Evolutionary conservation across 2,329 filamentous ascomycete species (phyloP), one percentile per base, ranked within the genome.

Genomic region (Penicillium oxalicum): DNA sequence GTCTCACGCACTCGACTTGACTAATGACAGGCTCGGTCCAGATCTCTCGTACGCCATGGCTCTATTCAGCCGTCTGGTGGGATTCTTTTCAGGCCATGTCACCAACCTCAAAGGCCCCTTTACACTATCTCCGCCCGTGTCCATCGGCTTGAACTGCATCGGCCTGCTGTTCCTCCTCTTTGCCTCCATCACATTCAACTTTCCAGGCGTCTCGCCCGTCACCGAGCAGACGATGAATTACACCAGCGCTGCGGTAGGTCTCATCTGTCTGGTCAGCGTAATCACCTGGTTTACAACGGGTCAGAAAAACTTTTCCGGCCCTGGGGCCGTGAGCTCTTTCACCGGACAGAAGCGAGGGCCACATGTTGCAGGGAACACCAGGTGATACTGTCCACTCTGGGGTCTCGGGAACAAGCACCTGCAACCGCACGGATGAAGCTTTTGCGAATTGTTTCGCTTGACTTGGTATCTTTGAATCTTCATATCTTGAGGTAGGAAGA

Each of bases 41-140:
- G 73, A 81, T 54, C 66, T 81, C 1, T 81, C 78, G 0, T 81
- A 82, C 56, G 76, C 78, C 9, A 76, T 79, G 65, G 77, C 78
- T 0, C 67, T 82, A 0, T 60, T 78, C 13, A 72, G 73, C 9
- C 74, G 77, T 37, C 67, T 81, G 25, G 65, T 77, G 26, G 72
- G 72, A 7, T 73, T 72, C 50, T 66, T 75, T 45, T 66, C 64
- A 8, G 69, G 71, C 25, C 66, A 73, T 33, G 66, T 71, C 28
- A 61, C 54, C 9, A 55, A 65, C 12, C 55, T 70, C 18, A 66
- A 60, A 4, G 68, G 70, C 1, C 65, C 68, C 29, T 73, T 70
- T 13, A 53, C 66, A 4, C 68, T 77, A 7, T 68, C 70, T 2
- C 69, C 72, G 0, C 69, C 73, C 0, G 74, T 75, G 44, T 74